Conservation (phyloP, 257 asterid species). For the Lavandula angustifolia region DNA sequence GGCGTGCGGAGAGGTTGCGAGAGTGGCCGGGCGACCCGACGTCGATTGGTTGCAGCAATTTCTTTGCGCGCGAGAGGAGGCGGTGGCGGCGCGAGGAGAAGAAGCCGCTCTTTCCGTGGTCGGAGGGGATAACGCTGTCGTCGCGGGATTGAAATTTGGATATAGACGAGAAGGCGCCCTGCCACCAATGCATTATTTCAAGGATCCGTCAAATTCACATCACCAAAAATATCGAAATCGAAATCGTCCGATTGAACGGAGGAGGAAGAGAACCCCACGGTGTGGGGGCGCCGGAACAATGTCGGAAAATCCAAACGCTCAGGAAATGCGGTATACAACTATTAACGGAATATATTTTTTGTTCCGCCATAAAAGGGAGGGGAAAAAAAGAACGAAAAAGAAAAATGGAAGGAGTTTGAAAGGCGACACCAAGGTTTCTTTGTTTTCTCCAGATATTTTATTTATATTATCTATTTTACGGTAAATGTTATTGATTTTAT, state of each 20-base stretch:
- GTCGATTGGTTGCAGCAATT: conserved; percentile 34
- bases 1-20: conserved; percentile 24
- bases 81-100: conserved; percentile 40
- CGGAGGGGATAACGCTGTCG: conserved; percentile 39
- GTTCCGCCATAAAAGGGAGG: background rate
- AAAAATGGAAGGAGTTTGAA: background rate
- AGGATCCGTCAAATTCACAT: background rate
- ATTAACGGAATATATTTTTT: background rate
- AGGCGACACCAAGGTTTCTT: background rate
- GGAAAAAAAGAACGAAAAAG: too few relatives aligned
- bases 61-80: conserved; percentile 36
- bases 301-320: background rate
- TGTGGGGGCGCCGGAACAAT: background rate
- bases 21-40: background rate
- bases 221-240: background rate
- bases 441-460: too few relatives aligned
- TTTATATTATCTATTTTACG: too few relatives aligned
- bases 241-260: too few relatives aligned
- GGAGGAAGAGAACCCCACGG: background rate
- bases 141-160: conserved; percentile 55
- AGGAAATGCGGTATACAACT: background rate
- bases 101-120: conserved; percentile 36
- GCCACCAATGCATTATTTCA: conserved; percentile 57
- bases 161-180: conserved; percentile 46
- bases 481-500: too few relatives aligned